Percentiles rank a stretch among this genome's conserved stretches.
Conservation (phyloP, 257 asterid genomes). For the Thymus mandschuricus region DNA sequence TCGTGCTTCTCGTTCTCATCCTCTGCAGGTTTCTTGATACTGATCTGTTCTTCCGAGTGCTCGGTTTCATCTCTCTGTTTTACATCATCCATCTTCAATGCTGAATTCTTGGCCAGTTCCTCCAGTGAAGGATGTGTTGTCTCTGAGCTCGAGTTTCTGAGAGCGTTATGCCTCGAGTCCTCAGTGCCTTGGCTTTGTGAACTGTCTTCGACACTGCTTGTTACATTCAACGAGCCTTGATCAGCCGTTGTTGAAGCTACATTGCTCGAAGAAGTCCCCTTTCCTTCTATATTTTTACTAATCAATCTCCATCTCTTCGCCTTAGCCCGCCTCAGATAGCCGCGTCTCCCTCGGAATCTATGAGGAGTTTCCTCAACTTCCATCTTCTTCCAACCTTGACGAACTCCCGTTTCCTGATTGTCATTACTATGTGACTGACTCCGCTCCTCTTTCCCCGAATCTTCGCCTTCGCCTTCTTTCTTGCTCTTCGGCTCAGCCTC, state of each 20-base stretch:
- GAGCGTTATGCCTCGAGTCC: neutral
- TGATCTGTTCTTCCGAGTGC: slow-evolving; percentile 20
- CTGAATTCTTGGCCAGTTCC: slow-evolving; percentile 14
- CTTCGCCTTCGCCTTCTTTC: neutral
- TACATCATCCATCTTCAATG: slow-evolving; percentile 5
- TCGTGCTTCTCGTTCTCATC: slow-evolving; percentile 8
- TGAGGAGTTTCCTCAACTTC: slow-evolving; percentile 35
- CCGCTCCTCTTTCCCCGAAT: slow-evolving; percentile 3
- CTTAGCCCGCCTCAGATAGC: slow-evolving; percentile 37
- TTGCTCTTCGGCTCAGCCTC: slow-evolving; percentile 13
- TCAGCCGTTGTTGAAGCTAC: slow-evolving; percentile 21
- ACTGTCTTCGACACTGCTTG: too few relatives aligned
- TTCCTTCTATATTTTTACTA: slow-evolving; percentile 26
- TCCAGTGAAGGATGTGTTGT: neutral
- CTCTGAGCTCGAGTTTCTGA: slow-evolving; percentile 9
- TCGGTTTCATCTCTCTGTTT: slow-evolving; percentile 23
- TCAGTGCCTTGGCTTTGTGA: neutral
- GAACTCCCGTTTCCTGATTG: slow-evolving; percentile 23
- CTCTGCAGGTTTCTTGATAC: slow-evolving; percentile 16
- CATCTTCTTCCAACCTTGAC: slow-evolving; percentile 35
- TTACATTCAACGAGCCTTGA: neutral
- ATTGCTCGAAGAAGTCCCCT: slow-evolving; percentile 19
- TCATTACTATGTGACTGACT: slow-evolving; percentile 24
- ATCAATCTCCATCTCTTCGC: slow-evolving; percentile 47
- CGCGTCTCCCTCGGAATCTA: slow-evolving; percentile 28